Conservation (phyloP, 306 rosid genomes). For the Quercus bicolor region DNA sequence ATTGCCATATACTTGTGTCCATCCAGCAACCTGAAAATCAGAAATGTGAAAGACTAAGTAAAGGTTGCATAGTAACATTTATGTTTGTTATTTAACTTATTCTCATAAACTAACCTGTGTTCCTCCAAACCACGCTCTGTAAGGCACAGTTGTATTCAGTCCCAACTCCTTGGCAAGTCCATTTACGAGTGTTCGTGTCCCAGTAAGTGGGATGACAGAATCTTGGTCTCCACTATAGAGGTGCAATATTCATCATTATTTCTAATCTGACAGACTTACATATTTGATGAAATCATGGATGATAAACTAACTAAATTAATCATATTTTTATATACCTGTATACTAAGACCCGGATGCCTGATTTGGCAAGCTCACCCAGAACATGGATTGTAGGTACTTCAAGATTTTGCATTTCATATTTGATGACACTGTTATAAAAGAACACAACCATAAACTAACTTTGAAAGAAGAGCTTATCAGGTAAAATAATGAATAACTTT, state of each 20-base stretch:
- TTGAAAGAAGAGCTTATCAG: not conserved
- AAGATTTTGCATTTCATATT: not conserved
- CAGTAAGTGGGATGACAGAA: slow-evolving; percentile 21
- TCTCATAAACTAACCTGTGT: slow-evolving; percentile 36
- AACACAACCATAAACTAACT: not conserved
- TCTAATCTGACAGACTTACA: not conserved
- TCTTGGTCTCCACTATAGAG: slow-evolving; percentile 27
- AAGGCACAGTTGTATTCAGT: slow-evolving; percentile 39
- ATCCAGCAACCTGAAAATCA: slow-evolving; percentile 41
- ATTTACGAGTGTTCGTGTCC: slow-evolving; percentile 17
- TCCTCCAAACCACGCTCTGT: slow-evolving; percentile 51
- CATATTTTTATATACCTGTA: not conserved
- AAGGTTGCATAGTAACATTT: not conserved
- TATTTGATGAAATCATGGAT: not conserved
- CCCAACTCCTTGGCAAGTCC: slow-evolving; percentile 26
- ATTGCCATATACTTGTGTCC: slow-evolving; percentile 53
- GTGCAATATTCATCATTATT: not conserved
- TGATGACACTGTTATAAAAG: not conserved
- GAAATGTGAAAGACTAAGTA: not conserved
- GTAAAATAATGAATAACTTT: not conserved
- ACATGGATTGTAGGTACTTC: not conserved
- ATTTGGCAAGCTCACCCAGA: not conserved
- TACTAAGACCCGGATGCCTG: not conserved
- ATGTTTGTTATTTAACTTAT: not conserved
- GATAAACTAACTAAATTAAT: not conserved